Evolutionary conservation across 164 flowering plant genomes (phyloP), one percentile per base, ranked within the genome.

Genomic region (Annona squamosa): DNA sequence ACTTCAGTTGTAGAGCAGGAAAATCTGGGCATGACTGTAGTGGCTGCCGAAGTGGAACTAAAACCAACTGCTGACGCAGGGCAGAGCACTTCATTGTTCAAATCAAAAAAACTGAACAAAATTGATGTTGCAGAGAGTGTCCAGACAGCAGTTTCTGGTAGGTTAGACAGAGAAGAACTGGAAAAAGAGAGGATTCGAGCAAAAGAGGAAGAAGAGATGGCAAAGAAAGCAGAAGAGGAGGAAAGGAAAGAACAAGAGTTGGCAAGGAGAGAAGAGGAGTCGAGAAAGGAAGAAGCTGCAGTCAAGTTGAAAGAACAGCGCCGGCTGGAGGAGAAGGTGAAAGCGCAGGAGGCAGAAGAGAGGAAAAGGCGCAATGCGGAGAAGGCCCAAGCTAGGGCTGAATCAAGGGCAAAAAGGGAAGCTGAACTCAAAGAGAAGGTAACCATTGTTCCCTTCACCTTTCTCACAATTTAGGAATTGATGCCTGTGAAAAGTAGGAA

Each of bases 401-500:
- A 84, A 74, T 71, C 87, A 56, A 85, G 80, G 77, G 90, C 93
- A 45, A 85, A 82, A 77, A 94, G 85, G 84, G 97, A 90, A 85
- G 94, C 95, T 17, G 98, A 92, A 73, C 82, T 82, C 78, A 91
- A 82, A 82, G 91, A 90, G 82, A 92, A 88, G 95, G 98, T 90
- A 81, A 48, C 37, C 68, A 26, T 26, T 26, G 37, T 26, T 26
- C 37, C 37, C 37, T 26, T 26, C 37, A 26, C 37, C 37, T 26
- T 26, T 26, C 37, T 26, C 37, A 26, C 37, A 26, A 26, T 26
- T 26, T 26, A 26, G 37, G 37, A 26, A 26, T 26, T 26, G 37
- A 26, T 26, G 37, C 37, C 37, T 26, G 37, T 26, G 37, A 26
- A 26, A 26, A 26, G 37, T 26, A 26, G 37, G 37, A 26, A 26